Percentiles rank a stretch among this genome's conserved stretches.
phyloP scores from a whole-genome alignment of 2,329 filamentous ascomycete species.

The Fusarium gaditjirri region DNA sequence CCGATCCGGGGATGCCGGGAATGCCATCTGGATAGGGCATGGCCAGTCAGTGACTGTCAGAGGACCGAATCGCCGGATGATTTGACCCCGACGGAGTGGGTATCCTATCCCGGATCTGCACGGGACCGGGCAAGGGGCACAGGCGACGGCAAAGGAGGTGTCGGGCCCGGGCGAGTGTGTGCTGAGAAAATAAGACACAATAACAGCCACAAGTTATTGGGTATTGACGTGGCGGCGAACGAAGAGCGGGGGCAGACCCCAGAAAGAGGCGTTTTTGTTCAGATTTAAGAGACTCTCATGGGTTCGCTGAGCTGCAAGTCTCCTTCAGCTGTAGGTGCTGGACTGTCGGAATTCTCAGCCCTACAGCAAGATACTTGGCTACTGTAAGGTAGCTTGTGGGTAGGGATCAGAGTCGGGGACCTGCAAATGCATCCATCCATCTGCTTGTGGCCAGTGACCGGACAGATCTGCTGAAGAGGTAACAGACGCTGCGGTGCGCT shows the following conservation, averaged over 20 bases:
- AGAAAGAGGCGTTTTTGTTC: constrained; percentile 13
- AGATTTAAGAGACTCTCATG: constrained; percentile 10
- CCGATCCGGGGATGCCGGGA: constrained; percentile 33
- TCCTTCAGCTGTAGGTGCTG: constrained; percentile 10
- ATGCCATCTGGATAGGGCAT: constrained; percentile 41
- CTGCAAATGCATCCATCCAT: constrained; percentile 2
- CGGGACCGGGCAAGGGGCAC: not conserved
- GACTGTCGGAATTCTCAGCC: not conserved
- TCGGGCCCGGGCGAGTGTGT: constrained; percentile 8
- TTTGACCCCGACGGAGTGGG: constrained; percentile 22
- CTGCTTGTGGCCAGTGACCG: constrained; percentile 17
- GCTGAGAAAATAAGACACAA: constrained; percentile 9
- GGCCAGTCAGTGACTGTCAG: constrained; percentile 1
- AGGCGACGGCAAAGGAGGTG: not conserved
- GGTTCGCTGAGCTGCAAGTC: constrained; percentile 26
- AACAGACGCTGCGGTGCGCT: not conserved
- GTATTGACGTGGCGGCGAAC: constrained; percentile 9
- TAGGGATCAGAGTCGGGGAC: constrained; percentile 12
- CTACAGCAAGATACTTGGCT: constrained; percentile 6
- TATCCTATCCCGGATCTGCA: constrained; percentile 12
- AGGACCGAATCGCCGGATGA: not conserved
- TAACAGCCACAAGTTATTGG: not conserved
- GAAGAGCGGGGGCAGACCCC: not conserved
- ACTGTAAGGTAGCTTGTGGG: constrained; percentile 12
- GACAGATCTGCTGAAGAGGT: constrained; percentile 6